These are phyloP conservation scores for Aspergillus sergii DNA, from an alignment of 2,329 filamentous ascomycete genomes.

Conservation along the genomic window DNA sequence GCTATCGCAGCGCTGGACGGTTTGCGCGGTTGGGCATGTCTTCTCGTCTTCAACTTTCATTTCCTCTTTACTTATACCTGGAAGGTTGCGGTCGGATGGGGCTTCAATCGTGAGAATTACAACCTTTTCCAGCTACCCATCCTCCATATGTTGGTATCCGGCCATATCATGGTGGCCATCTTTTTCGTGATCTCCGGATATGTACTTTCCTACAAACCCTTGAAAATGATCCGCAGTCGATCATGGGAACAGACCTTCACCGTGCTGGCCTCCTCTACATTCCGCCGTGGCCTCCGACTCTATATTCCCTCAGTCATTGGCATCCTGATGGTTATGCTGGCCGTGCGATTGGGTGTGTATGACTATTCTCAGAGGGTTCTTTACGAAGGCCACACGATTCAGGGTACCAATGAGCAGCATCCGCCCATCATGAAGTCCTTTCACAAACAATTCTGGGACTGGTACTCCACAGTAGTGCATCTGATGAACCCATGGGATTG, in stretches of 20 bases:
- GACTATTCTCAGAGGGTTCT: constrained; percentile 41
- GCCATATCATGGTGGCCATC: constrained; percentile 51
- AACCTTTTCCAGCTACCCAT: constrained; percentile 45
- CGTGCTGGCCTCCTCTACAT: constrained; percentile 46
- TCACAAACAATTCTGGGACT: constrained; percentile 40
- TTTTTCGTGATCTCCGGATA: constrained; percentile 55
- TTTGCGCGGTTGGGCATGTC: constrained; percentile 46
- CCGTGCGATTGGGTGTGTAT: constrained; percentile 46
- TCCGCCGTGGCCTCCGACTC: constrained; percentile 46
- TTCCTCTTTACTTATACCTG: constrained; percentile 49
- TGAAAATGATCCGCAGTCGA: constrained; percentile 41
- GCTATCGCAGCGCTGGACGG: constrained; percentile 46
- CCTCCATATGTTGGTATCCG: constrained; percentile 46
- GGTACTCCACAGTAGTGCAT: constrained; percentile 36
- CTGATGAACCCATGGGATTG: constrained; percentile 44
- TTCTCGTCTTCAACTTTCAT: constrained; percentile 52
- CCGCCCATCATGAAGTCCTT: constrained; percentile 38
- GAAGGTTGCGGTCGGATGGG: constrained; percentile 43
- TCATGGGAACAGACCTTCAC: constrained; percentile 44
- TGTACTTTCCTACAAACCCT: constrained; percentile 47
- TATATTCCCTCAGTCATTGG: constrained; percentile 47
- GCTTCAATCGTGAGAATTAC: constrained; percentile 44
- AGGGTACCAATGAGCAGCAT: constrained; percentile 48
- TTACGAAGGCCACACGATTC: constrained; percentile 39
- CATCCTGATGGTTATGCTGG: constrained; percentile 44